A percentile compares a stretch with the other conserved stretches of the same genome.
Conservation (phyloP, 371 early-diverging fungal genomes). For the Batkoa obscura region DNA sequence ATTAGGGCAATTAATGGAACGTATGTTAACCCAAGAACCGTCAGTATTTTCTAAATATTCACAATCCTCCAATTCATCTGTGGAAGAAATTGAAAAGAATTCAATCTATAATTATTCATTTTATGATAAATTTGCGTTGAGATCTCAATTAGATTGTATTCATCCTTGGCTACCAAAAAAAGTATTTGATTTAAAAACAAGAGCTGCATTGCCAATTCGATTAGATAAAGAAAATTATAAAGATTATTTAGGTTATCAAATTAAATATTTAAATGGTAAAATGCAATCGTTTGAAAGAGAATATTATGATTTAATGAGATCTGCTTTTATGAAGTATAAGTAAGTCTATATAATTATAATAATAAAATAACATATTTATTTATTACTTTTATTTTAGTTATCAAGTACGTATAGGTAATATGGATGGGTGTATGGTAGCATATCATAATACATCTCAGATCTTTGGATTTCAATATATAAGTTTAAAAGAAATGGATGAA, state of each 20-base stretch:
- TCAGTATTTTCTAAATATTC: slow-evolving; percentile 5
- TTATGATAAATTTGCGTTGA: slow-evolving; percentile 45
- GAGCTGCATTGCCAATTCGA: slow-evolving; percentile 69
- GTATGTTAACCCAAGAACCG: slow-evolving; percentile 15
- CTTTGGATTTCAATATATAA: slow-evolving; percentile 91
- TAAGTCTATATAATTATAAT: slow-evolving; percentile 2
- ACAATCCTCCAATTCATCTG: neutral
- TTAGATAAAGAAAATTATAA: slow-evolving; percentile 57
- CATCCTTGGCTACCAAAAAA: slow-evolving; percentile 49
- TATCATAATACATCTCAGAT: slow-evolving; percentile 81
- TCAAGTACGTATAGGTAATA: slow-evolving; percentile 85
- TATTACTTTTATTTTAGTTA: slow-evolving; percentile 21
- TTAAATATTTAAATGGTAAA: slow-evolving; percentile 35
- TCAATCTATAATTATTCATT: slow-evolving; percentile 16
- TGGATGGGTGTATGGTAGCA: slow-evolving; percentile 90
- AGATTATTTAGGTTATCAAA: slow-evolving; percentile 33
- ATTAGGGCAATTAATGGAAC: slow-evolving; percentile 7
- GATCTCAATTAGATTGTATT: slow-evolving; percentile 82
- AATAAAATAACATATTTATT: no score
- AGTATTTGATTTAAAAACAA: slow-evolving; percentile 86
- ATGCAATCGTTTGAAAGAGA: slow-evolving; percentile 77
- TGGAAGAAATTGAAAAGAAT: neutral
- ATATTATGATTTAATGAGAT: slow-evolving; percentile 82
- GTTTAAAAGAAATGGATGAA: slow-evolving; percentile 66
- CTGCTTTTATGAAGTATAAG: slow-evolving; percentile 74